Percentiles rank a stretch among this genome's conserved stretches.
phyloP scores from a whole-genome alignment of 2,329 filamentous ascomycete species.

The Ophiobolus disseminans region DNA sequence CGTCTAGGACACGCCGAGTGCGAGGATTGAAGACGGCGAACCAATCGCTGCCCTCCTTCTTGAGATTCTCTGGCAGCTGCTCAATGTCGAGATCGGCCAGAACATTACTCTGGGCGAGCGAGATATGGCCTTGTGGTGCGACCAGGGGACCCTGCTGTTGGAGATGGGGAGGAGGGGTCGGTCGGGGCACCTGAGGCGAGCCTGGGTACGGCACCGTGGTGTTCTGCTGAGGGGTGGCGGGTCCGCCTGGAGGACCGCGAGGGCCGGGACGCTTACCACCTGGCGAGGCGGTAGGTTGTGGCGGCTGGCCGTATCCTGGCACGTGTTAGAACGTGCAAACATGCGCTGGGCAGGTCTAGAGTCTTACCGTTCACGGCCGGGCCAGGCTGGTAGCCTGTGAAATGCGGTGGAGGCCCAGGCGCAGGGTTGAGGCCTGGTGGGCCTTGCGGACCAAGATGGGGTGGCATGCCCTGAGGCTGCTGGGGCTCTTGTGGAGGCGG shows the following conservation, averaged over 20 bases:
- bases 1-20: constrained; percentile 86
- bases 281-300: constrained; percentile 84
- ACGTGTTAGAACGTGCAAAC: constrained; percentile 16
- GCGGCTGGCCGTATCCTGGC: constrained; percentile 80
- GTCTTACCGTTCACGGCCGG: constrained; percentile 68
- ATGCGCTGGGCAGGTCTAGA: constrained; percentile 15
- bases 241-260: constrained; percentile 66
- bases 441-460: constrained; percentile 74
- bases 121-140: constrained; percentile 42
- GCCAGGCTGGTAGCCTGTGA: constrained; percentile 73
- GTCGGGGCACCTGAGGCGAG: constrained; percentile 82
- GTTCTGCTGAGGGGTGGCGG: constrained; percentile 91
- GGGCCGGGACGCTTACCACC: constrained; percentile 75
- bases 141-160: constrained; percentile 46
- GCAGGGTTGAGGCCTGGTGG: constrained; percentile 69
- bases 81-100: constrained; percentile 89
- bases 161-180: constrained; percentile 69
- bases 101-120: constrained; percentile 66
- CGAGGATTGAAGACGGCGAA: constrained; percentile 96
- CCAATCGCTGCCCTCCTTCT: constrained; percentile 92
- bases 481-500: constrained; percentile 68
- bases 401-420: constrained; percentile 68
- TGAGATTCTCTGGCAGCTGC: constrained; percentile 81
- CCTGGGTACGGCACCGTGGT: constrained; percentile 86
- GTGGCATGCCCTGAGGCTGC: constrained; percentile 64